Conservation (phyloP, 495 filamentous ascomycete genomes). For the Podospora fimiseda region DNA sequence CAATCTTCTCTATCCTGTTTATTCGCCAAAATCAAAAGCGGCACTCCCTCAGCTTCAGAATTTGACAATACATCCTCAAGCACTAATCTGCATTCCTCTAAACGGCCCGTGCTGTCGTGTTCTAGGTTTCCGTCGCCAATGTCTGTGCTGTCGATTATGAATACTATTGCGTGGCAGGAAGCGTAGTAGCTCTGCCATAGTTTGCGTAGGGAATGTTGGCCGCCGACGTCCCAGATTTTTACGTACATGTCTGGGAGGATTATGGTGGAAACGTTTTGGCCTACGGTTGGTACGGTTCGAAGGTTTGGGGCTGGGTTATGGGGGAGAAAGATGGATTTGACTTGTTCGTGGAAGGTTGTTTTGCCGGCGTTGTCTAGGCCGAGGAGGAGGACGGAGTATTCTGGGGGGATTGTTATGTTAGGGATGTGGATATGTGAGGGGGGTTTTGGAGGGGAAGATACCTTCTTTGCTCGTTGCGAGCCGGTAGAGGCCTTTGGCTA, state of each 20-base stretch:
- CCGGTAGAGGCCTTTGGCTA: constrained; percentile 89
- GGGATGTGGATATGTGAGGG: too few species aligned
- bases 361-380: constrained; percentile 98
- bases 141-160: constrained; percentile 91
- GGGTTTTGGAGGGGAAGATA: too few species aligned
- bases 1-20: constrained; percentile 98
- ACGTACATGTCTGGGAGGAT: constrained; percentile 85
- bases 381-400: constrained; percentile 95
- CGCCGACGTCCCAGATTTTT: constrained; percentile 97
- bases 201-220: constrained; percentile 78
- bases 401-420: too few species aligned
- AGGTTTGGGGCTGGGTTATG: constrained; percentile 51
- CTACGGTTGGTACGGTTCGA: constrained; percentile 91
- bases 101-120: constrained; percentile 51
- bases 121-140: constrained; percentile 72
- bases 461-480: constrained; percentile 95
- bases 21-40: constrained; percentile 87
- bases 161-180: constrained; percentile 92
- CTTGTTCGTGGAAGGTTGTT: constrained; percentile 93
- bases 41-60: constrained; percentile 80
- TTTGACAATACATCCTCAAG: constrained; percentile 81
- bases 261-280: constrained; percentile 92
- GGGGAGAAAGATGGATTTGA: constrained; percentile 79
- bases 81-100: constrained; percentile 85
- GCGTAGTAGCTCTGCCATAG: constrained; percentile 96